phyloP scores from a whole-genome alignment of 2,329 filamentous ascomycete species.

The Polytolypa hystricis region DNA sequence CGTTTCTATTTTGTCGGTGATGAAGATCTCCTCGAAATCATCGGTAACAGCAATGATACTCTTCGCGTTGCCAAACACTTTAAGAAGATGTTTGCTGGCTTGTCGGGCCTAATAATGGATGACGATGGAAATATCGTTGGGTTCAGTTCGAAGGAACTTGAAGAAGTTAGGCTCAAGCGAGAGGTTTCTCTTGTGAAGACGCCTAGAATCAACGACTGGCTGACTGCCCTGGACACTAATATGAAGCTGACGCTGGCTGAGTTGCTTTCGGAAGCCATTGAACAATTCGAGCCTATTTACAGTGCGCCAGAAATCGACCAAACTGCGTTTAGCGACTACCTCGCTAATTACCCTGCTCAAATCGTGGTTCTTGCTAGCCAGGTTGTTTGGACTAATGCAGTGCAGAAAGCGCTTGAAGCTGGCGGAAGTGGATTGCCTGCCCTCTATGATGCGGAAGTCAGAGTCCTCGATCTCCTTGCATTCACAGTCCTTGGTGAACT shows the following conservation, averaged over 20 bases:
- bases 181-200: conserved; percentile 88
- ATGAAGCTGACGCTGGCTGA: conserved; percentile 95
- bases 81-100: conserved; percentile 99
- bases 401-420: conserved; percentile 63
- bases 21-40: conserved; percentile 96
- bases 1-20: conserved; percentile 99
- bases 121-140: conserved; percentile 82
- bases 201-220: conserved; percentile 96
- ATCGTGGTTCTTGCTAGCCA: conserved; percentile 92
- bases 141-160: conserved; percentile 90
- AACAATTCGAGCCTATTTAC: conserved; percentile 71
- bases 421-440: conserved; percentile 58
- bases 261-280: conserved; percentile 73
- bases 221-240: conserved; percentile 79
- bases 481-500: conserved; percentile 83
- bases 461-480: conserved; percentile 74
- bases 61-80: conserved; percentile 95
- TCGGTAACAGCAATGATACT: conserved; percentile 97
- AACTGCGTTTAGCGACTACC: conserved; percentile 64
- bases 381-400: conserved; percentile 81
- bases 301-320: conserved; percentile 58
- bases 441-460: conserved; percentile 72
- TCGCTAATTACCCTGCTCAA: conserved; percentile 77
- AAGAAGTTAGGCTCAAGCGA: conserved; percentile 75
- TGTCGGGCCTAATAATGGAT: conserved; percentile 82